phyloP scores from a whole-genome alignment of 2,329 filamentous ascomycete genomes.

The Ambrosiella xylebori region DNA sequence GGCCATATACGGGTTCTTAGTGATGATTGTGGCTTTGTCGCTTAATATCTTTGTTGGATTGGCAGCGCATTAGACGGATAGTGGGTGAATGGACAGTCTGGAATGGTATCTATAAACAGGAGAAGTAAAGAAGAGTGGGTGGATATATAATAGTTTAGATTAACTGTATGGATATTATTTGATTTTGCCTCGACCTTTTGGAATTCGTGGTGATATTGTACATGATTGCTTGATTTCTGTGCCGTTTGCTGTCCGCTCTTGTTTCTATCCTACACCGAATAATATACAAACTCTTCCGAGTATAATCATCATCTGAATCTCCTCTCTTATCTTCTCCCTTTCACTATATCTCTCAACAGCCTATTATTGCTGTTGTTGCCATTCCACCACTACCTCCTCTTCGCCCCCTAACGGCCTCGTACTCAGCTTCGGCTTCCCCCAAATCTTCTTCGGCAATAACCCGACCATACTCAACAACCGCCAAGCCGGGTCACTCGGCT shows the following conservation, averaged over 20 bases:
- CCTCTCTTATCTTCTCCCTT: too few species aligned
- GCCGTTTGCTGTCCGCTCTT: too few species aligned
- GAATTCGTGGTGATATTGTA: neutral
- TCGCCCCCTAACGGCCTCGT: conserved; percentile 2
- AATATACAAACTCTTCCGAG: neutral
- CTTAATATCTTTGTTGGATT: conserved; percentile 44
- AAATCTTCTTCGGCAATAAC: conserved; percentile 10
- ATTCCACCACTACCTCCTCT: neutral
- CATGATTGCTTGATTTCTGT: neutral
- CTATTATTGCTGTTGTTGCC: neutral
- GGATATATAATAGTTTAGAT: neutral
- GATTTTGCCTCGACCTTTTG: neutral
- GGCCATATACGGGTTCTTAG: conserved; percentile 64
- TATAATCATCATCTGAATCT: neutral
- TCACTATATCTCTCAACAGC: neutral
- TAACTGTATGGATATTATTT: neutral
- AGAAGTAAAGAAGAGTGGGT: neutral
- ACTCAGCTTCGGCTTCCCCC: conserved; percentile 10
- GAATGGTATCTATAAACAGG: too few species aligned
- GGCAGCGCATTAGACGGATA: neutral
- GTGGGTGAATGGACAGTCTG: neutral
- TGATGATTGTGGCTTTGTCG: conserved; percentile 76
- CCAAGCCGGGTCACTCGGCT: conserved; percentile 84
- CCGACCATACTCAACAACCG: conserved; percentile 64
- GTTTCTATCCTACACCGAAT: neutral